Conservation (phyloP, 768 basidiomycete species). For the Collybia sp. region DNA sequence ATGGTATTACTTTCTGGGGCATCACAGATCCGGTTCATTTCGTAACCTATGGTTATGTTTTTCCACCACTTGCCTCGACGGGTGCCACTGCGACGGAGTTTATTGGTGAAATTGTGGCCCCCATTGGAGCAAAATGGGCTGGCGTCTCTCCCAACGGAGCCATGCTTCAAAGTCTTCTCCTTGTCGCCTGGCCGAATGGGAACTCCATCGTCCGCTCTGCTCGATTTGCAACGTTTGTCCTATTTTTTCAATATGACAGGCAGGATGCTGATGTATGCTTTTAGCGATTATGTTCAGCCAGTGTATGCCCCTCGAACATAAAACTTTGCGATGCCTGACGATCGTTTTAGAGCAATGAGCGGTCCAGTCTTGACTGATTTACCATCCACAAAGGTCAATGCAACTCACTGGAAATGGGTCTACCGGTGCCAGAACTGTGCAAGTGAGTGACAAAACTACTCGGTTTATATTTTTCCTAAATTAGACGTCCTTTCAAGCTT, state of each 20-base stretch:
- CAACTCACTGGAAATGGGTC: conserved; percentile 66
- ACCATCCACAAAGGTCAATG: conserved; percentile 44
- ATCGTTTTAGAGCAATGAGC: conserved; percentile 29
- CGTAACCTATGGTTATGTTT: conserved; percentile 45
- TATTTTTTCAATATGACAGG: background rate
- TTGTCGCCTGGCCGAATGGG: conserved; percentile 61
- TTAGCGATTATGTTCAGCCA: conserved; percentile 48
- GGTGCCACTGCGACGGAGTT: conserved; percentile 31
- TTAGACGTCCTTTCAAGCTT: conserved; percentile 18
- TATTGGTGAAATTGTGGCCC: conserved; percentile 59
- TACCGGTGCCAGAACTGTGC: conserved; percentile 67
- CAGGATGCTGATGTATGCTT: background rate
- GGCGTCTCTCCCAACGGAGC: conserved; percentile 49
- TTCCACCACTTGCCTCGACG: conserved; percentile 43
- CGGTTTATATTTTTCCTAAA: background rate
- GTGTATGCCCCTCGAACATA: conserved; percentile 24
- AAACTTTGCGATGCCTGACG: background rate
- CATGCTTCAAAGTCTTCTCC: conserved; percentile 51
- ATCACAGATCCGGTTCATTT: conserved; percentile 34
- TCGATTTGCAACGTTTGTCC: conserved; percentile 48
- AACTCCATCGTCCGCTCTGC: conserved; percentile 46
- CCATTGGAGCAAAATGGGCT: conserved; percentile 49
- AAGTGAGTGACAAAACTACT: conserved; percentile 26
- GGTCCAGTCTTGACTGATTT: conserved; percentile 52
- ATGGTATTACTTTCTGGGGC: conserved; percentile 51